These are phyloP conservation scores for Graphiopsis chlorocephala DNA, from an alignment of 2,329 filamentous ascomycete species.

Conservation along the genomic window DNA sequence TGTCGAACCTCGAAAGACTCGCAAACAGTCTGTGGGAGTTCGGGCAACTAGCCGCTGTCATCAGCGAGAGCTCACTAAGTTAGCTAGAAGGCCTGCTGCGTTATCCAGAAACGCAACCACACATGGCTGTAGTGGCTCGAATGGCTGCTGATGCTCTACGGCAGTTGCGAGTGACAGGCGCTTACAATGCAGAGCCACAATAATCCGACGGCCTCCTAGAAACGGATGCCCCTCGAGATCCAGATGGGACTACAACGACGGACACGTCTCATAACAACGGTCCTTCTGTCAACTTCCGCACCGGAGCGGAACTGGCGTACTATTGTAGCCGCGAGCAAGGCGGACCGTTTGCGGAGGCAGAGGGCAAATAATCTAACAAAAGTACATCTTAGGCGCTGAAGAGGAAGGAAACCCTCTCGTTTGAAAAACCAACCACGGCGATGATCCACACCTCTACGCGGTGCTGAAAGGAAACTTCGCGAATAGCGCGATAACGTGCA, in stretches of 20 bases:
- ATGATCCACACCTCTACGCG: neutral
- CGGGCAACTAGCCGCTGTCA: no score
- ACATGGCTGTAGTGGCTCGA: no score
- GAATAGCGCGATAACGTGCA: neutral
- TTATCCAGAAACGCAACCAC: no score
- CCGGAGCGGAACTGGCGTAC: neutral
- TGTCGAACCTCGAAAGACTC: no score
- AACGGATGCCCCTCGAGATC: neutral
- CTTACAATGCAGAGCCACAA: no score
- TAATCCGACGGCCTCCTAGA: no score
- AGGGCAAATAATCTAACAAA: neutral
- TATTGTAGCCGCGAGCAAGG: neutral
- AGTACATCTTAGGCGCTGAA: neutral
- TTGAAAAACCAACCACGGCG: neutral
- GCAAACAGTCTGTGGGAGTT: no score
- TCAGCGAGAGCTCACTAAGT: no score
- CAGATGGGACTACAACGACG: neutral
- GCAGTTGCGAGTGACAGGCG: no score
- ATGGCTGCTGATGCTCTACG: no score
- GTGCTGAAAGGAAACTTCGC: neutral
- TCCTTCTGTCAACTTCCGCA: neutral
- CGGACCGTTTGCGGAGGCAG: neutral
- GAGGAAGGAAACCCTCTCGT: neutral
- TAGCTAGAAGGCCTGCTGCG: no score
- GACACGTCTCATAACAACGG: neutral